Evolutionary conservation across 2,329 filamentous ascomycete species (phyloP).

Genomic region (Sordariomycetes sp.): DNA sequence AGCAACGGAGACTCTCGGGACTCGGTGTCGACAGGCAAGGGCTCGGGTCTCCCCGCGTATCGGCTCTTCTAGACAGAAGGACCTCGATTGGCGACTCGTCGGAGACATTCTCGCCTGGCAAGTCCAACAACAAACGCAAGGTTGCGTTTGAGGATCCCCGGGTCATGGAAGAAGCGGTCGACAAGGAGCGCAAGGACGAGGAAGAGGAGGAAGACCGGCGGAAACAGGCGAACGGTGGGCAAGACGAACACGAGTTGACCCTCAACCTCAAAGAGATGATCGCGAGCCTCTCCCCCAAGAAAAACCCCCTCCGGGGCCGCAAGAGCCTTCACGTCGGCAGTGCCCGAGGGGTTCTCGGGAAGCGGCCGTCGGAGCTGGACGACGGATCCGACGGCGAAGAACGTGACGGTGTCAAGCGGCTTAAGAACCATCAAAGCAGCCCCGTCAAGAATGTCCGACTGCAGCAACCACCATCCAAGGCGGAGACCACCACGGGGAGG

Average conservation of each 20-base stretch:
- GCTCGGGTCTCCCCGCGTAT: constrained; percentile 64
- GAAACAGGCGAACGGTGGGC: constrained; percentile 33
- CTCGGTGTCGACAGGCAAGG: constrained; percentile 60
- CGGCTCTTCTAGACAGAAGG: constrained; percentile 60
- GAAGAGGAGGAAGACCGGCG: constrained; percentile 49
- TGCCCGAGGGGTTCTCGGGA: constrained; percentile 62
- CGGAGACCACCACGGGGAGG: constrained; percentile 54
- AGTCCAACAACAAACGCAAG: constrained; percentile 18
- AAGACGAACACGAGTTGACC: constrained; percentile 38
- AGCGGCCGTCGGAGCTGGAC: constrained; percentile 63
- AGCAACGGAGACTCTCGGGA: constrained; percentile 44
- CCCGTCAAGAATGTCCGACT: constrained; percentile 67
- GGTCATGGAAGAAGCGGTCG: constrained; percentile 50
- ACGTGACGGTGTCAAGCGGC: constrained; percentile 52
- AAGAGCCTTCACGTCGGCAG: constrained; percentile 72
- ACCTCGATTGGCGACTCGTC: constrained; percentile 61
- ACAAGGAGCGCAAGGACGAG: constrained; percentile 48
- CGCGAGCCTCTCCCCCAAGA: constrained; percentile 65
- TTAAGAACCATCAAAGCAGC: constrained; percentile 62
- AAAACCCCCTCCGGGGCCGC: constrained; percentile 52
- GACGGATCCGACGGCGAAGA: constrained; percentile 45
- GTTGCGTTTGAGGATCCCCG: constrained; percentile 58
- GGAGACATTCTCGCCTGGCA: constrained; percentile 48
- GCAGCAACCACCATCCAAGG: constrained; percentile 57
- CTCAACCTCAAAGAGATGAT: constrained; percentile 68